phyloP scores from a whole-genome alignment of 441 rosid genomes.

The Gossypium aridum region DNA sequence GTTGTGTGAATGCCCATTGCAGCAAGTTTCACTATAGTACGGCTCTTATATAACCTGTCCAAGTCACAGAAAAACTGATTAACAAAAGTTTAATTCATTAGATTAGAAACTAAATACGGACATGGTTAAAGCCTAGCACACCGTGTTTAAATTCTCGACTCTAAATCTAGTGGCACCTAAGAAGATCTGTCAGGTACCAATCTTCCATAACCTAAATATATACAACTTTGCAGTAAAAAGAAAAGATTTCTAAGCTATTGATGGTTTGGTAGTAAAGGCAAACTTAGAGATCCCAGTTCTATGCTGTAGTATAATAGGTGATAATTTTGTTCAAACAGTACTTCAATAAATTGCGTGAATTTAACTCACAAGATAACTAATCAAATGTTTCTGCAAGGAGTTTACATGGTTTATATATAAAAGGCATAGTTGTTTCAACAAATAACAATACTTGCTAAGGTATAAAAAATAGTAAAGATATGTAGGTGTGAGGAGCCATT shows the following conservation, averaged over 20 bases:
- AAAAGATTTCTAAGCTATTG: neutral
- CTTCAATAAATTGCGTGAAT: neutral
- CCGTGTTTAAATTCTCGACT: neutral
- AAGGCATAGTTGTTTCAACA: neutral
- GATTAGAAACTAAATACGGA: neutral
- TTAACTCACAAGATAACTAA: neutral
- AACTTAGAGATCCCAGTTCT: neutral
- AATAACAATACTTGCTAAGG: neutral
- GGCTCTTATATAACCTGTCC: slow-evolving; percentile 58
- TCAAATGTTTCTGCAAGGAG: neutral
- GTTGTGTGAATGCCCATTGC: slow-evolving; percentile 61
- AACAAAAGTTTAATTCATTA: too few species aligned
- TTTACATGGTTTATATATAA: neutral
- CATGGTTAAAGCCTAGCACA: neutral
- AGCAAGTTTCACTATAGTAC: slow-evolving; percentile 56
- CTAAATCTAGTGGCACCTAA: too few species aligned
- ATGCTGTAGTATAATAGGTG: neutral
- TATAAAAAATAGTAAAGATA: neutral
- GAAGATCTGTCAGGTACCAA: too few species aligned
- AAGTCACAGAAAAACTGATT: neutral
- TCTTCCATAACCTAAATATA: too few species aligned
- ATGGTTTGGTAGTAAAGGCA: neutral
- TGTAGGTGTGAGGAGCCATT: neutral
- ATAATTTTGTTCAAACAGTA: neutral
- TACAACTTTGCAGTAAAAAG: neutral